Percentiles rank a stretch among this genome's conserved stretches.
Conservation (phyloP, 1,284 basidiomycete genomes). For the Amylostereum areolatum region DNA sequence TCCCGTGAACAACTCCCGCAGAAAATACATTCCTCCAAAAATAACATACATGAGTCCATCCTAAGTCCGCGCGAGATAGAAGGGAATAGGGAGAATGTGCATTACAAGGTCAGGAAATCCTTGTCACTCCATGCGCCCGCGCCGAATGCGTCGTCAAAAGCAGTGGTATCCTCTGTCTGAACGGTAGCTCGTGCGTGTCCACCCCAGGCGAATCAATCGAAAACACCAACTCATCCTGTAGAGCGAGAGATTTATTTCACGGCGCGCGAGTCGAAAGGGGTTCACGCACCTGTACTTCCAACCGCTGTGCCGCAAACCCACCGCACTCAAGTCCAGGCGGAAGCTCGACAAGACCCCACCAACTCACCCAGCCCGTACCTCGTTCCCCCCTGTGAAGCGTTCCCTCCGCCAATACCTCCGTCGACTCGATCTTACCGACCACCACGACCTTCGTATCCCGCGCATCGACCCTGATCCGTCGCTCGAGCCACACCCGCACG, state of each 20-base stretch:
- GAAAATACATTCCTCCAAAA: too few relatives aligned
- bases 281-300: slow-evolving; percentile 6
- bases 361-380: slow-evolving; percentile 6
- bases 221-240: slow-evolving; percentile 10
- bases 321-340: slow-evolving; percentile 2
- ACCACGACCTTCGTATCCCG: slow-evolving; percentile 11
- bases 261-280: background rate
- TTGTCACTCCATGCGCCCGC: too few relatives aligned
- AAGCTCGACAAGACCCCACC: slow-evolving; percentile 10
- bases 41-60: too few relatives aligned
- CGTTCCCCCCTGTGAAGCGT: slow-evolving; percentile 1
- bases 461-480: slow-evolving; percentile 6
- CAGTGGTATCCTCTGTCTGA: slow-evolving; percentile 9
- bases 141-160: slow-evolving; percentile 9
- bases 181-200: slow-evolving; percentile 9
- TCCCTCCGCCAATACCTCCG: slow-evolving; percentile 4
- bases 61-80: too few relatives aligned
- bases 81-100: too few relatives aligned
- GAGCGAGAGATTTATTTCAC: background rate
- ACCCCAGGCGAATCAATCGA: slow-evolving; percentile 5
- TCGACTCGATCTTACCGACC: slow-evolving; percentile 1
- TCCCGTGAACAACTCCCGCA: too few relatives aligned
- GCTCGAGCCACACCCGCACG: slow-evolving; percentile 8
- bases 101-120: too few relatives aligned
- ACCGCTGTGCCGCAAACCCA: slow-evolving; percentile 7